Conservation (phyloP, 345 rosid species). For the Nephelium lappaceum region DNA sequence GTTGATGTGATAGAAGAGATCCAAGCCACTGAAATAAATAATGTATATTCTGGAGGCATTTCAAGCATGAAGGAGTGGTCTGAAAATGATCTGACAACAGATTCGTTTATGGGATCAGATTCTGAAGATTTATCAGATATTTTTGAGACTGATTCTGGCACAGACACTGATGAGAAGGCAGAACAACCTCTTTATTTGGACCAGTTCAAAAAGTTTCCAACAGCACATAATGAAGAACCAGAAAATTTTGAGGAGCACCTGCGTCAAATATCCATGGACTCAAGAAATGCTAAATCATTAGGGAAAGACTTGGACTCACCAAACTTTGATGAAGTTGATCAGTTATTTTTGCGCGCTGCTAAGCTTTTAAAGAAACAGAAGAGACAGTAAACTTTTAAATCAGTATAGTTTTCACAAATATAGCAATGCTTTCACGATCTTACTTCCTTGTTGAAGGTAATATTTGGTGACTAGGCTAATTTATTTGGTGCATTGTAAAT, state of each 20-base stretch:
- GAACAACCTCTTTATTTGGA: constrained; percentile 65
- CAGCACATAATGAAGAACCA: constrained; percentile 42
- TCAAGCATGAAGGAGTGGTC: constrained; percentile 39
- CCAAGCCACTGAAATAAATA: constrained; percentile 39
- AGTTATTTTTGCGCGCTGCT: constrained; percentile 83
- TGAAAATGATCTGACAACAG: constrained; percentile 46
- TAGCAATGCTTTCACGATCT: background rate
- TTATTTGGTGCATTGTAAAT: background rate
- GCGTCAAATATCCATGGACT: constrained; percentile 36
- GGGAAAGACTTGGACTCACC: constrained; percentile 48
- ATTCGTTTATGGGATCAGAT: constrained; percentile 52
- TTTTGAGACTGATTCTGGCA: constrained; percentile 77
- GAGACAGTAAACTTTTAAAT: constrained; percentile 21
- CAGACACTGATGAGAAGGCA: constrained; percentile 48
- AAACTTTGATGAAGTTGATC: constrained; percentile 76
- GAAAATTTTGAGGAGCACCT: constrained; percentile 60
- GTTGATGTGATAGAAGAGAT: background rate
- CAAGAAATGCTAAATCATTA: constrained; percentile 25
- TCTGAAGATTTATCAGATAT: constrained; percentile 84
- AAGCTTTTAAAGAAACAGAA: constrained; percentile 66
- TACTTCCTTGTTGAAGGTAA: background rate
- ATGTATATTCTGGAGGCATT: constrained; percentile 27
- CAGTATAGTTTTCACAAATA: background rate
- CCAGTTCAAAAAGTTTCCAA: constrained; percentile 70
- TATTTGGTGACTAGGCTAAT: background rate